Base-by-base conservation (phyloP, 768 basidiomycete species). In the Trametes punicea region DNA sequence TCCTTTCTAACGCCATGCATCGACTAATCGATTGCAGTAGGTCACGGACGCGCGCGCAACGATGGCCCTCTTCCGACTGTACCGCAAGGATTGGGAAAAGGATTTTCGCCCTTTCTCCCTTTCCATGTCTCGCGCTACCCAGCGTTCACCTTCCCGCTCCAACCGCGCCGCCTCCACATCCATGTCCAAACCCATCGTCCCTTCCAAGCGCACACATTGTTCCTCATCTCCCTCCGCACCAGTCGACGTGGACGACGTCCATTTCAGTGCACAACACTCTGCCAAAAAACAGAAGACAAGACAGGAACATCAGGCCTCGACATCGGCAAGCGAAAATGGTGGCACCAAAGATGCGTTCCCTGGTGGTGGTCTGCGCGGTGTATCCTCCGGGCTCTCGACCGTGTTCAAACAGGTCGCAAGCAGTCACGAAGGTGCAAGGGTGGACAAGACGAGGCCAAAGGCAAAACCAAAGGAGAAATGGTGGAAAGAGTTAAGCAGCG, bases 31-130 rank as follows among this genome's bases (percentile, higher is more conserved):
- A 5, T 9, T 27, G 10, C 30, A 10, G n/a, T 56, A 97, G 95
- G 85, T 98, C 4, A 90, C 83, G 16, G 95, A 98, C 68, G 93
- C 95, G 0, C 81, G 95, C 48, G 96, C 95, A 0, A 90, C 94
- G 0, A 97, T 99, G 93, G 95, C 93, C 0, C 75, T 98, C 34
- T 98, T 89, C 69, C 80, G 93, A 6, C 66, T 95, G 16, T 80
- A 94, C 69, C 85, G 88, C 62, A 84, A 83, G 48, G 78, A 82
- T 44, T 98, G 92, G 92, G 95, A 98, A 45, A 64, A 64, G 26
- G 61, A 47, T 39, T 20, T 50, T 11, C 62, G 56, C 10, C 48
- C 45, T 3, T 33, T 40, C 18, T 20, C 49, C 9, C 46, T 54
- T 20, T 2, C 46, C 36, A 41, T 16, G 15, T 16, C 42, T 25